Conservation (phyloP, 805 yeast genomes). For the Candida broadrunensis region DNA sequence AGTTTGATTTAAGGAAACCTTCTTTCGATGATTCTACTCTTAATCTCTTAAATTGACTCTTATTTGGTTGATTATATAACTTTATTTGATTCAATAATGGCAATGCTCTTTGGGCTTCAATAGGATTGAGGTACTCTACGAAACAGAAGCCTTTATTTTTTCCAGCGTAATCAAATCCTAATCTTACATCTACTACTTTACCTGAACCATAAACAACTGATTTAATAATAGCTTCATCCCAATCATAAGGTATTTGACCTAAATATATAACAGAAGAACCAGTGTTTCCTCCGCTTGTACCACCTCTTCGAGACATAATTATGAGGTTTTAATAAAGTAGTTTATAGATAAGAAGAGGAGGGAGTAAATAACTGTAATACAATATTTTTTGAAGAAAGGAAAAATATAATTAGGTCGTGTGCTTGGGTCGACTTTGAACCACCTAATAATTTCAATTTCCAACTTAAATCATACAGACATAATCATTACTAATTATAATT, state of each 20-base stretch:
- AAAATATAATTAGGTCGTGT: too few relatives aligned
- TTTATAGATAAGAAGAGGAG: too few relatives aligned
- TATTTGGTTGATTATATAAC: conserved; percentile 21
- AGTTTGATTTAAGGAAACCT: conserved; percentile 40
- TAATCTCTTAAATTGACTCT: conserved; percentile 40
- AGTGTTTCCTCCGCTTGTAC: conserved; percentile 1
- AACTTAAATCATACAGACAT: too few relatives aligned
- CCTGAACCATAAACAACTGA: conserved; percentile 72
- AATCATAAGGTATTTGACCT: conserved; percentile 67
- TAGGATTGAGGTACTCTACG: conserved; percentile 52
- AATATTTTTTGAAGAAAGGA: too few relatives aligned
- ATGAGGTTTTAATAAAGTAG: not conserved
- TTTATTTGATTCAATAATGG: conserved; percentile 42
- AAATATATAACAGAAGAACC: conserved; percentile 49
- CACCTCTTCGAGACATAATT: conserved; percentile 1
- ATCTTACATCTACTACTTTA: conserved; percentile 61
- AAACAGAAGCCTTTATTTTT: conserved; percentile 68
- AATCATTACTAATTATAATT: too few relatives aligned
- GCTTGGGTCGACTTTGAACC: too few relatives aligned
- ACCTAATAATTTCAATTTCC: too few relatives aligned
- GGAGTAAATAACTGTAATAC: too few relatives aligned
- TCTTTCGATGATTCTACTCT: conserved; percentile 63
- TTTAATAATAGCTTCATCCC: conserved; percentile 63
- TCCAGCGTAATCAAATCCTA: conserved; percentile 57
- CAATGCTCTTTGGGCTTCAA: conserved; percentile 52